Evolutionary conservation across 2,329 filamentous ascomycete genomes (phyloP).

Genomic region (Verticillium tricorpus): DNA sequence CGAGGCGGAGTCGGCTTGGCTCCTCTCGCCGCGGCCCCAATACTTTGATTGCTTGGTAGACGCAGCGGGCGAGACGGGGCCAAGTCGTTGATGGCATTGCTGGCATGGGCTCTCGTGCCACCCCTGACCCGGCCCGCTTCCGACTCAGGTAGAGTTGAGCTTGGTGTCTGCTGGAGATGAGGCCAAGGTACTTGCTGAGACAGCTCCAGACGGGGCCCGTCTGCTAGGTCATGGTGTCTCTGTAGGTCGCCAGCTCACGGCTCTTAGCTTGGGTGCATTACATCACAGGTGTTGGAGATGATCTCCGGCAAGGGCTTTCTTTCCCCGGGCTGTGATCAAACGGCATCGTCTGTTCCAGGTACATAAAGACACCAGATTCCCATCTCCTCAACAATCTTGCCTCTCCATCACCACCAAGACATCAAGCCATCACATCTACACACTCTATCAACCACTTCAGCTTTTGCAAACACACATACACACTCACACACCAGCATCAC

Average conservation of each 20-base stretch:
- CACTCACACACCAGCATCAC: not conserved
- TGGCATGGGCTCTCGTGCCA: not conserved
- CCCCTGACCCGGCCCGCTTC: not conserved
- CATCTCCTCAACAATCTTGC: not conserved
- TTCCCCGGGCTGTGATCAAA: not conserved
- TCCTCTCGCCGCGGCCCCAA: not conserved
- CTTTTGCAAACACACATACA: not conserved
- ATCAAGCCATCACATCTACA: not conserved
- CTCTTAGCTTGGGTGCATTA: not conserved
- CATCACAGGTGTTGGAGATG: not conserved
- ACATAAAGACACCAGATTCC: slow-evolving; percentile 1
- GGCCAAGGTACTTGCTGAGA: not conserved
- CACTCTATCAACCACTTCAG: not conserved
- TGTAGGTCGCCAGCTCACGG: not conserved
- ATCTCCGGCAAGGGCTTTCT: not conserved
- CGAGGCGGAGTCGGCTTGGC: slow-evolving; percentile 2
- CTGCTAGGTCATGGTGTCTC: not conserved
- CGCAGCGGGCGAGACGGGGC: not conserved
- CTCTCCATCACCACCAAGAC: not conserved
- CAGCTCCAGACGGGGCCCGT: not conserved
- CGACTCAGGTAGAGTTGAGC: not conserved
- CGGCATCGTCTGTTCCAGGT: not conserved
- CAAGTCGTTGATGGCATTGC: slow-evolving; percentile 1
- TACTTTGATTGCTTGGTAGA: not conserved
- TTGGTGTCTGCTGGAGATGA: not conserved